These are phyloP conservation scores for Pulveroboletus sp. DNA, from an alignment of 1,284 basidiomycete genomes.

Conservation along the genomic window DNA sequence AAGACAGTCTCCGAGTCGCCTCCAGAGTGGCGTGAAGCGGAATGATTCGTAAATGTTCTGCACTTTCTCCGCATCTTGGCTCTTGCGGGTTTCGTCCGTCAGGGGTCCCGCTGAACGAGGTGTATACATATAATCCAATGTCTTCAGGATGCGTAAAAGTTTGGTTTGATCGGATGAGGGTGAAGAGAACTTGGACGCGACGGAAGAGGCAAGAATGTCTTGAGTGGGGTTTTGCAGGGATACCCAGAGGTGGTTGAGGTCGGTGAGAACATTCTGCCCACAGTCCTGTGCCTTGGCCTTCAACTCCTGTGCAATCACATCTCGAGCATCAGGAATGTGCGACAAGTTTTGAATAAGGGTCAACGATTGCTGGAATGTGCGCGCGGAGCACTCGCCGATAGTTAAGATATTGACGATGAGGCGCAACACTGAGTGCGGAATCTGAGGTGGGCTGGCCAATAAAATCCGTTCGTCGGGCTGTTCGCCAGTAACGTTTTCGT, in stretches of 20 bases:
- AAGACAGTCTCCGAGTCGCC: slow-evolving; percentile 82
- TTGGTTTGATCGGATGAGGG: slow-evolving; percentile 93
- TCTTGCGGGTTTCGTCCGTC: slow-evolving; percentile 41
- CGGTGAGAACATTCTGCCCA: slow-evolving; percentile 69
- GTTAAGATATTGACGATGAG: slow-evolving; percentile 94
- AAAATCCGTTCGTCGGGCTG: slow-evolving; percentile 61
- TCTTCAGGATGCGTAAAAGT: slow-evolving; percentile 89
- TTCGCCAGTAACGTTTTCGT: slow-evolving; percentile 35
- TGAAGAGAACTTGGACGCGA: slow-evolving; percentile 86
- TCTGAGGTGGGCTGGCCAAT: slow-evolving; percentile 74
- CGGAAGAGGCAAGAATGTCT: slow-evolving; percentile 62
- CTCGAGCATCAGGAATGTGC: slow-evolving; percentile 81
- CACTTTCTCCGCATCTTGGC: slow-evolving; percentile 75
- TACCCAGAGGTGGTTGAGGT: slow-evolving; percentile 74
- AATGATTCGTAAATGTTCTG: slow-evolving; percentile 86
- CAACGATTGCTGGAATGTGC: slow-evolving; percentile 90
- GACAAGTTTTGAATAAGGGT: slow-evolving; percentile 89
- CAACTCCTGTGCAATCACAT: slow-evolving; percentile 86
- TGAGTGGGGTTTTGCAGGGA: slow-evolving; percentile 59
- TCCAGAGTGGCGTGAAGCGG: slow-evolving; percentile 85
- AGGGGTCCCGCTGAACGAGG: slow-evolving; percentile 53
- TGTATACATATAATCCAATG: slow-evolving; percentile 93
- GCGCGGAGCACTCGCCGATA: slow-evolving; percentile 90
- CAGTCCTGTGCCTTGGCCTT: slow-evolving; percentile 84
- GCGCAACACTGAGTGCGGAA: slow-evolving; percentile 79